Evolutionary conservation across 75 land plant genomes (phyloP), one percentile per base, ranked within the genome.

Genomic region (Selaginella tamariscina): DNA sequence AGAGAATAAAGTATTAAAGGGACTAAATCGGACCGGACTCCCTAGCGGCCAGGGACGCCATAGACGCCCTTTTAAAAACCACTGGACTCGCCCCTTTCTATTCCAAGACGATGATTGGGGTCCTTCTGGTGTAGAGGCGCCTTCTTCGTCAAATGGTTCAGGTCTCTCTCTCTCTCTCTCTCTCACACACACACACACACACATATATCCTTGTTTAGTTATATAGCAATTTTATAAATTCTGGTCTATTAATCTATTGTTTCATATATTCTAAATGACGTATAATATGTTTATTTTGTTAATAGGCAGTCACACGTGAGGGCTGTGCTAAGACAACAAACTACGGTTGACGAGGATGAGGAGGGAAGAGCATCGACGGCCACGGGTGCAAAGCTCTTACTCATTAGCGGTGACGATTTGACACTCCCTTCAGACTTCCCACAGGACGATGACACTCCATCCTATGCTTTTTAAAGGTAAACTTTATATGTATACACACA

Each of bases 61-160:
- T 39, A 5, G 49, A 39, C 11, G 49, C 49, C 11, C 5, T 39
- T 5, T 5, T 39, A 15, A 39, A n/a, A 39, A 15, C 49, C 49
- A 15, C 49, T 39, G 49, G 49, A 39, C 49, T 39, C 49, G 49
- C 49, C 49, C 11, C 15, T 39, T 39, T 5, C 15, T 15, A 5
- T 39, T 15, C 49, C 5, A 15, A 15, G 15, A 5, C 11, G 15
- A 15, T 5, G 15, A 5, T 15, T 39, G 11, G 49, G 49, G 49
- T 39, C 49, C 5, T 39, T 39, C 15, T 39, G 49, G 49, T 39
- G 49, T 15, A 5, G 49, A 15, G 49, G 49, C 49, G 5, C 49
- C 49, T 39, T 39, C 49, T 39, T 39, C 49, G 49, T 39, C 49
- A 39, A 39, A 15, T 39, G 49, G 49, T 39, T 39, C n/a, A n/a